Percentiles rank a stretch among this genome's conserved stretches.
Evolutionary conservation across 192 early-diverging fungal genomes (phyloP).

Genomic region (Hyaloraphidium curvatum): DNA sequence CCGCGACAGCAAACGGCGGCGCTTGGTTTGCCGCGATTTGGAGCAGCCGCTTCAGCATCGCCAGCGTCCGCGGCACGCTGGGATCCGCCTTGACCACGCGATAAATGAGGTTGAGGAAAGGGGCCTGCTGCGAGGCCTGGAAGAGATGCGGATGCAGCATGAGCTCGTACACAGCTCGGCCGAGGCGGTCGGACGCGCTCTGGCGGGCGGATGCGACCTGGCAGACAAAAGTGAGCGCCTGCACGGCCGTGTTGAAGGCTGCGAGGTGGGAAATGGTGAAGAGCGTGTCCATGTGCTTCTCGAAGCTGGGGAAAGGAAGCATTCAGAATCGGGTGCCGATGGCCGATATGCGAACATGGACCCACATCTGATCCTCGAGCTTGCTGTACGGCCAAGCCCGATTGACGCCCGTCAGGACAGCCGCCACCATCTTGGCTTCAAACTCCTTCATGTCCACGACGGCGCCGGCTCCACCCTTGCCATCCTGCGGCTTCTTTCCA

Average conservation of each 20-base stretch:
- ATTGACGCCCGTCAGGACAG: constrained; percentile 83
- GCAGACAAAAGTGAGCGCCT: constrained; percentile 76
- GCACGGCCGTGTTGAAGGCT: constrained; percentile 83
- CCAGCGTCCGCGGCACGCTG: constrained; percentile 39
- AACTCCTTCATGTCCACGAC: constrained; percentile 6
- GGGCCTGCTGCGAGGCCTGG: constrained; percentile 65
- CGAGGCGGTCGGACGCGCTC: constrained; percentile 62
- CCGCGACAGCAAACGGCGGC: constrained; percentile 68
- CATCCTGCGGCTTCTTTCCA: too few species aligned
- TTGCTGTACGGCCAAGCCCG: constrained; percentile 82
- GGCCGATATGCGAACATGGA: not conserved
- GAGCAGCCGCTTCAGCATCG: constrained; percentile 79
- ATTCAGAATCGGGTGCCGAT: not conserved
- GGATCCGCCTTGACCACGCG: constrained; percentile 61
- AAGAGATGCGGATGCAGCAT: constrained; percentile 62
- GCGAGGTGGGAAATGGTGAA: constrained; percentile 77
- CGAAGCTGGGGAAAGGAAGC: constrained; percentile 23
- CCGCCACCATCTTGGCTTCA: constrained; percentile 71
- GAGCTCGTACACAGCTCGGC: constrained; percentile 75
- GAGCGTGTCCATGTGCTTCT: constrained; percentile 67
- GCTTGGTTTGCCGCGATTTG: constrained; percentile 54
- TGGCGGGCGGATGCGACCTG: constrained; percentile 34
- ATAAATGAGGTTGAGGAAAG: constrained; percentile 84
- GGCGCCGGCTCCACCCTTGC: not conserved
- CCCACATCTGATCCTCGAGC: constrained; percentile 48